Conservation (phyloP, 2,329 filamentous ascomycete species). For the Sporothrix phasma region DNA sequence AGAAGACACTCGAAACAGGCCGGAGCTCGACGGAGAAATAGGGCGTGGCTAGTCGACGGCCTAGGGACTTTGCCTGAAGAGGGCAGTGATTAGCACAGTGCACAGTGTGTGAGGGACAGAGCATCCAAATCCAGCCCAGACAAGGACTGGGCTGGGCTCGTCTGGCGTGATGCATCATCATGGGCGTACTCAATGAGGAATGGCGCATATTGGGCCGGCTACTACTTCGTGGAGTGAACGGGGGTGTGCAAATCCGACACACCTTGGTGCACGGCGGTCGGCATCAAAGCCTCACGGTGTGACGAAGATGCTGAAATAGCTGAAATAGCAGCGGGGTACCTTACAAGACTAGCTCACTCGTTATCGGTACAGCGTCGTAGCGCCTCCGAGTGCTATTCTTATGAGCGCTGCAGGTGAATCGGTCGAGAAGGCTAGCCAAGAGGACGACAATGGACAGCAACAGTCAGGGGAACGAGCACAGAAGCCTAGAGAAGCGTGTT, state of each 20-base stretch:
- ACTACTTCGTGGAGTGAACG: not conserved
- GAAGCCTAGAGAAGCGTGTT: not conserved
- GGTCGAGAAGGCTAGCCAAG: not conserved
- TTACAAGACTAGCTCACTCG: not conserved
- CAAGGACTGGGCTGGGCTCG: constrained; percentile 12
- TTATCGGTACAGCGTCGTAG: not conserved
- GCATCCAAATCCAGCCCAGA: not conserved
- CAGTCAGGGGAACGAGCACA: constrained; percentile 8
- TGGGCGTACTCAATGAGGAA: constrained; percentile 15
- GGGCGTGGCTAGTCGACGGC: not conserved
- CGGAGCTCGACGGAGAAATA: constrained; percentile 6
- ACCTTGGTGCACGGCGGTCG: not conserved
- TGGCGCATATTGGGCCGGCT: constrained; percentile 12
- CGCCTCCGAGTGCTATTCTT: not conserved
- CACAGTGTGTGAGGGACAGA: constrained; percentile 3
- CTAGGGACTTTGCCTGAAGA: not conserved
- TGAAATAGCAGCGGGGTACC: too few relatives aligned
- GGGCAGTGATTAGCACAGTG: constrained; percentile 16
- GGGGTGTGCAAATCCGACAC: not conserved
- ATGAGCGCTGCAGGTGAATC: not conserved
- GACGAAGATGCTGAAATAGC: too few relatives aligned
- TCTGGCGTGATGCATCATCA: constrained; percentile 17
- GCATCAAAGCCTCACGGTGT: not conserved
- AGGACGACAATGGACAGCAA: not conserved
- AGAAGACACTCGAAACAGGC: constrained; percentile 14